Evolutionary conservation across 2,329 filamentous ascomycete species (phyloP), one percentile per base, ranked within the genome.

Genomic region (Diaporthe citriasiana): DNA sequence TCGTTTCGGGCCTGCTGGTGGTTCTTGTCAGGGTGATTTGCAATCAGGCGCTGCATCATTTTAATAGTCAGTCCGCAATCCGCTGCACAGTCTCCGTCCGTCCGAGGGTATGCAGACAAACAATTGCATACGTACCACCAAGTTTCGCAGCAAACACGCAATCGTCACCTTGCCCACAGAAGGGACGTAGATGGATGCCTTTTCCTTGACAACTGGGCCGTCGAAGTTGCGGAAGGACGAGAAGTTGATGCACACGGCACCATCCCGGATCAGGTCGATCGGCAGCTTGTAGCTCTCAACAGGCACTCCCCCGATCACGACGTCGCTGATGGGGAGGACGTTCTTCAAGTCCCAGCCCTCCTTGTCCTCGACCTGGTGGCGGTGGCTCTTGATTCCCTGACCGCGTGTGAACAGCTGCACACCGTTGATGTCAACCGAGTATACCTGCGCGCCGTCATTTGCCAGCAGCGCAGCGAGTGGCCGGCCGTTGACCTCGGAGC

Each of bases 151-250:
- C 74, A 99, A 85, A 45, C 98, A 92, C 22, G 96, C 94, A 82
- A 98, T 98, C 0, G 97, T 99, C 63, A 98, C 96, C 87, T 98
- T 99, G 79, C 97, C 97, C 78, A 98, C 97, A 0, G 96, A 97
- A 1, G 97, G 97, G 25, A 98, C 95, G 79, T 98, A 99, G 79
- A 99, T 97, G 7, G 95, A 95, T 2, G 97, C 97, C 86, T 95
- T 97, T 82, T 98, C 94, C 85, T 98, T 98, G 78, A 98, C 92
- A 63, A 94, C 93, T 0, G 93, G 92, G 1, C 89, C 89, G 75
- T 93, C 92, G 84, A 98, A 98, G 85, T 99, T 98, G 87, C 95
- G 94, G 84, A 94, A 95, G 69, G 94, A 98, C 10, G 95, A 97
- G 83, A 99, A 98, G 85, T 99, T 99, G 86, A 99, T 95, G 88